Evolutionary conservation across 139 green algal genomes (phyloP), one percentile per base, ranked within the genome.

Genomic region (Mesostigma viride): DNA sequence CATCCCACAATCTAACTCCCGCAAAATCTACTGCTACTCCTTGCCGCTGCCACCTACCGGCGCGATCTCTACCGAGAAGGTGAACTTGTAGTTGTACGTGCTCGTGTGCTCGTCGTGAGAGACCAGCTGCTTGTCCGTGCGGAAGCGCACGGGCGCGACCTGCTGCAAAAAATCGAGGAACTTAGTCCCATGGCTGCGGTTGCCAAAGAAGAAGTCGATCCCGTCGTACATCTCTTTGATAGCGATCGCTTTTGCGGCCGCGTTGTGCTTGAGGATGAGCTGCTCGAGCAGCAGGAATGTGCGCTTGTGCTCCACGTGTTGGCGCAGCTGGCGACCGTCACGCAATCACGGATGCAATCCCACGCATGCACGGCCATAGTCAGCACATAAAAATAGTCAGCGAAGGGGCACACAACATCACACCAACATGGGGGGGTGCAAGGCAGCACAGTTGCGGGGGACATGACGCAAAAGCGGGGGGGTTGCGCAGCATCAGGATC

Each of bases 51-150:
- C 40, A 53, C 40, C 17, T 53, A 53, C 51, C 22, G 90, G 91
- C 31, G 84, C 88, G 30, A 99, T 94, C 80, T 99, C 92, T 2
- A 94, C 83, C 2, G 73, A 85, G 76, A 98, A 98, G 2, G 92
- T 97, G 87, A 90, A 97, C 82, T 96, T 95, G 87, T 97, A 98
- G 82, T 97, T 96, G 84, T 97, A 99, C 4, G 77, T 89, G 69
- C 82, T 85, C 35, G 81, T 88, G 77, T 98, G 86, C 14, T 78
- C 85, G 80, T 97, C 87, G 74, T 98, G 92, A 6, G 82, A 93
- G 4, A 99, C 90, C 34, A 99, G 86, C 83, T 96, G 90, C 84
- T 97, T 97, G 85, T 96, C 92, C 56, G 78, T 48, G 30, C 90
- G 80, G 76, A 36, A 44, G 47, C 69, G 32, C 31, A 76, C 58